Evolutionary conservation across 441 rosid genomes (phyloP).

Genomic region (Jatropha podagrica): DNA sequence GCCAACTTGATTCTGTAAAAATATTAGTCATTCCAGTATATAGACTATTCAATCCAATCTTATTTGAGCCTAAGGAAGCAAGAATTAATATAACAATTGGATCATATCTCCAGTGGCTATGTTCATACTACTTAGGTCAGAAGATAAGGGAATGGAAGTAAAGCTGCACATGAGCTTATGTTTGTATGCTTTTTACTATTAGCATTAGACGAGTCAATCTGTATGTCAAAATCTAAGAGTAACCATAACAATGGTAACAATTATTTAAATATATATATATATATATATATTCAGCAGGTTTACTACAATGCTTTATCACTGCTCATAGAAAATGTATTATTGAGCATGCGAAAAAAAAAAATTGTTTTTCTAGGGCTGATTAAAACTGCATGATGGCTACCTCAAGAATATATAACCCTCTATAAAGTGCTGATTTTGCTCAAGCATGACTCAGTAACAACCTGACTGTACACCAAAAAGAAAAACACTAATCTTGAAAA

Average conservation of each 20-base stretch:
- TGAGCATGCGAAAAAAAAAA: background rate
- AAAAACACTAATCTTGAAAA: background rate
- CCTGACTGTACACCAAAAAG: background rate
- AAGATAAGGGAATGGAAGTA: too few species aligned
- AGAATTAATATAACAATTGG: too few species aligned
- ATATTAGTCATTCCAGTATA: background rate
- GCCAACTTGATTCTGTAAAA: background rate
- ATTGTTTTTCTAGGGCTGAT: background rate
- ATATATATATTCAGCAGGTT: background rate
- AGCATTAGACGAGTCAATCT: too few species aligned
- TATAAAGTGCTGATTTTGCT: background rate
- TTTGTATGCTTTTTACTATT: too few species aligned
- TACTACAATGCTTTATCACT: background rate
- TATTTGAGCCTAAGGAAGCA: too few species aligned
- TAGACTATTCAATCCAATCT: background rate
- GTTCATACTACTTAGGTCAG: too few species aligned
- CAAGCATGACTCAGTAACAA: slow-evolving; percentile 2
- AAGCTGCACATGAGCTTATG: too few species aligned
- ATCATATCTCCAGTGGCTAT: too few species aligned
- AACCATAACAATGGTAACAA: too few species aligned
- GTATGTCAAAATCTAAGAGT: too few species aligned
- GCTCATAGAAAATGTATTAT: too few species aligned
- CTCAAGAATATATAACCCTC: background rate
- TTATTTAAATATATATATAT: too few species aligned
- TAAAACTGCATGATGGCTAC: background rate